A percentile compares a stretch with the other conserved stretches of the same genome.
Evolutionary conservation across 2,329 filamentous ascomycete genomes (phyloP).

Genomic region (Aspergillus latus): DNA sequence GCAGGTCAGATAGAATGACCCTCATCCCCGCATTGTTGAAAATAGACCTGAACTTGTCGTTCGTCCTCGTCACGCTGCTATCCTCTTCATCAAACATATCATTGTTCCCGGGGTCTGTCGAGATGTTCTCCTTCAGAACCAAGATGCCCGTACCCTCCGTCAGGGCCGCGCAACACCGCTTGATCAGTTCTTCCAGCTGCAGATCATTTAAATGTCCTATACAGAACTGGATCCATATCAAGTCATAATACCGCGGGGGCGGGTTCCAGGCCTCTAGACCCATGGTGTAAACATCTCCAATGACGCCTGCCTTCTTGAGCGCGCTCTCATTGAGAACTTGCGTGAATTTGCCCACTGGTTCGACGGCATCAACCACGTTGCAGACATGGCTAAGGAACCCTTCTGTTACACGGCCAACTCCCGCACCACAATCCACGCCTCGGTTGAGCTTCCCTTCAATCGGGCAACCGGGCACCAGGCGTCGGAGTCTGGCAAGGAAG

Average conservation of each 20-base stretch:
- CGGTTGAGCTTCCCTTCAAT: conserved; percentile 27
- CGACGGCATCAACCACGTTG: conserved; percentile 71
- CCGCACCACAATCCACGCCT: conserved; percentile 62
- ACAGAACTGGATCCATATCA: not conserved
- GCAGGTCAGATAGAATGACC: conserved; percentile 69
- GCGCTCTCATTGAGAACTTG: not conserved
- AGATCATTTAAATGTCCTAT: conserved; percentile 69
- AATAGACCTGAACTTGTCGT: conserved; percentile 63
- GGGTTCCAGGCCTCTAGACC: not conserved
- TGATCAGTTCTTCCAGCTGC: conserved; percentile 68
- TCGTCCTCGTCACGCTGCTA: conserved; percentile 70
- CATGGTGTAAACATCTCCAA: not conserved
- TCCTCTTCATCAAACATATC: conserved; percentile 77
- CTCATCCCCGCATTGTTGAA: conserved; percentile 69
- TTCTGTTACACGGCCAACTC: conserved; percentile 80
- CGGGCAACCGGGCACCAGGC: conserved; percentile 21
- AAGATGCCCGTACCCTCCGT: conserved; percentile 48
- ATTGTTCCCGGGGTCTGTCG: conserved; percentile 48
- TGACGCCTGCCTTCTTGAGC: not conserved
- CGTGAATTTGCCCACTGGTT: conserved; percentile 56
- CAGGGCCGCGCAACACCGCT: conserved; percentile 57
- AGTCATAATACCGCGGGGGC: not conserved
- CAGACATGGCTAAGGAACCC: conserved; percentile 66
- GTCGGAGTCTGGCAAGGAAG: conserved; percentile 65
- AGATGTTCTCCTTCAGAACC: conserved; percentile 79